These are phyloP conservation scores for Quercus wislizeni DNA, from an alignment of 306 rosid species.

Conservation along the genomic window DNA sequence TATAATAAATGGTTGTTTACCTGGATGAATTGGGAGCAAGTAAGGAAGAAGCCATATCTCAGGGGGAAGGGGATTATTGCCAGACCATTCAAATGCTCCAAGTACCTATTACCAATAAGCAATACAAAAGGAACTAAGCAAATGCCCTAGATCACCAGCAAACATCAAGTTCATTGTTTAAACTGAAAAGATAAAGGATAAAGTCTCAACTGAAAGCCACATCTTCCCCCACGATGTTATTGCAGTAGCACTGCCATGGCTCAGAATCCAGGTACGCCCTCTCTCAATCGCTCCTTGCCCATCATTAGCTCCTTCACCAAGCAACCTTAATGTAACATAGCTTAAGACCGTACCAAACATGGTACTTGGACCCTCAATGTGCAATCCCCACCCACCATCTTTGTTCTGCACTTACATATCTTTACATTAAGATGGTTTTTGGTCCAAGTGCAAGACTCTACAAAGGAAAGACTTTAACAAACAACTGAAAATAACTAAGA, in stretches of 20 bases:
- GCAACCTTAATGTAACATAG: slow-evolving; percentile 65
- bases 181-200: slow-evolving; percentile 19
- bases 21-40: slow-evolving; percentile 81
- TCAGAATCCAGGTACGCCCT: slow-evolving; percentile 72
- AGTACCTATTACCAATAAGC: slow-evolving; percentile 53
- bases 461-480: not conserved
- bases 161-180: slow-evolving; percentile 5
- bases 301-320: slow-evolving; percentile 81
- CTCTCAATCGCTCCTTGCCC: slow-evolving; percentile 62
- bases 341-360: slow-evolving; percentile 82
- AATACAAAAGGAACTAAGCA: not conserved
- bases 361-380: slow-evolving; percentile 89
- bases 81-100: slow-evolving; percentile 90
- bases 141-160: not conserved
- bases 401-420: slow-evolving; percentile 52
- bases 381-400: slow-evolving; percentile 98
- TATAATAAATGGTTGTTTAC: slow-evolving; percentile 27
- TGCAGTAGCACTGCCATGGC: slow-evolving; percentile 74
- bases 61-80: slow-evolving; percentile 92
- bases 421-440: slow-evolving; percentile 3
- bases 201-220: slow-evolving; percentile 86
- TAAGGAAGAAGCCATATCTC: slow-evolving; percentile 94
- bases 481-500: not conserved
- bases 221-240: slow-evolving; percentile 93
- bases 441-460: not conserved